These are phyloP conservation scores for Podila horticola DNA, from an alignment of 192 early-diverging fungal species.

Conservation along the genomic window DNA sequence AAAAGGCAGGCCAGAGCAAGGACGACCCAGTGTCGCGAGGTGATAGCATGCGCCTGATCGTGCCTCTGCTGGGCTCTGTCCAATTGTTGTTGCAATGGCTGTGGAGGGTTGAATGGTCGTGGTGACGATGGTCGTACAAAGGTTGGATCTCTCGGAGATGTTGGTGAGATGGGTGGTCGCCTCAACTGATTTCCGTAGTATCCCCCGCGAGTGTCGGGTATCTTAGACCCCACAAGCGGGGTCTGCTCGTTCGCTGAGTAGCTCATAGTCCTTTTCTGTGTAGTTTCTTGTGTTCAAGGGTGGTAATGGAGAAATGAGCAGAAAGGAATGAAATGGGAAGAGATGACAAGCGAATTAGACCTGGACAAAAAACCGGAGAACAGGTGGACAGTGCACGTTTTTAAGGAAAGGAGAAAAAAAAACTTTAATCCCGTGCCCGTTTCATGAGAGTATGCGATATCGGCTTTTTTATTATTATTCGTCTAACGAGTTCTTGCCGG, in stretches of 20 bases:
- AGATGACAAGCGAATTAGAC: neutral
- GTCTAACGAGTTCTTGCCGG: conserved; percentile 1
- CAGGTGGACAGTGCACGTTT: no score
- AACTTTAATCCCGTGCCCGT: neutral
- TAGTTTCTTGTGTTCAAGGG: neutral
- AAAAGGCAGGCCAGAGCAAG: conserved; percentile 52
- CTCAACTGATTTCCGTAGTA: conserved; percentile 2
- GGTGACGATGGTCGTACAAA: neutral
- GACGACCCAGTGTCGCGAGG: conserved; percentile 47
- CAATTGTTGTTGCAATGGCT: neutral
- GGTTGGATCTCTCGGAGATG: neutral
- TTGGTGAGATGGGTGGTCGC: neutral
- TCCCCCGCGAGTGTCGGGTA: conserved; percentile 8
- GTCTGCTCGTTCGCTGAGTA: conserved; percentile 18
- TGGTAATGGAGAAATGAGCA: neutral
- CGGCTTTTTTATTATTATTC: neutral
- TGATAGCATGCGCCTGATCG: conserved; percentile 33
- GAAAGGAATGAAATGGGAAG: conserved; percentile 1
- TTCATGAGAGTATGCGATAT: neutral
- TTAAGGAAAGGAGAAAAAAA: neutral
- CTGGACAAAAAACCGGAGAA: neutral
- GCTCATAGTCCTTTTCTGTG: neutral
- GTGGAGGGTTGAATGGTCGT: neutral
- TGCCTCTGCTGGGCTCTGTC: conserved; percentile 23
- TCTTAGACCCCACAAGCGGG: conserved; percentile 1